phyloP scores from a whole-genome alignment of 2,329 filamentous ascomycete genomes.

The Akanthomyces lecanii region DNA sequence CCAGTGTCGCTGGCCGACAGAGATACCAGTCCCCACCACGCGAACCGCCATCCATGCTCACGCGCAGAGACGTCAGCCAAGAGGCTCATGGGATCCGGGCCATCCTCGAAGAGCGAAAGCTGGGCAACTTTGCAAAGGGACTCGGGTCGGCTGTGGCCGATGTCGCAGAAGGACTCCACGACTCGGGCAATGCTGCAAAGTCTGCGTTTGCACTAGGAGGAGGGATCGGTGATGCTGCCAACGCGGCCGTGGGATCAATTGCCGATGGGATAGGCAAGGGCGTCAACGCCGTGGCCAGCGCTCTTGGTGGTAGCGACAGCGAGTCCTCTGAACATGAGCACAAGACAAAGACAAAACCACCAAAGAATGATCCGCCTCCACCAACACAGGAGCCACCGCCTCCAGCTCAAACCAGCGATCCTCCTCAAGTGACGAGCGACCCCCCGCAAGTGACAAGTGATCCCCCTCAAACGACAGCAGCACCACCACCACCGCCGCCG shows the following conservation, averaged over 20 bases:
- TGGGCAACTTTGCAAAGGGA: neutral
- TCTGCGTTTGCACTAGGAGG: neutral
- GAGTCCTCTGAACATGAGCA: neutral
- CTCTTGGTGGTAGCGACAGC: neutral
- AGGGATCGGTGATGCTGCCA: neutral
- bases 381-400: neutral
- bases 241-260: neutral
- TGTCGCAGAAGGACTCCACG: neutral
- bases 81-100: constrained; percentile 10
- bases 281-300: neutral
- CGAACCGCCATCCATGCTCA: neutral
- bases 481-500: neutral
- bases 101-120: neutral
- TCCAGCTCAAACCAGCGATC: neutral
- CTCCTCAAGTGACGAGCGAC: neutral
- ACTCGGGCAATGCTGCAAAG: neutral
- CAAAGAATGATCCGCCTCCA: neutral
- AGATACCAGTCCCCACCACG: neutral
- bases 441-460: neutral
- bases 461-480: neutral
- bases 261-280: constrained; percentile 5
- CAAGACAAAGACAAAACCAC: neutral
- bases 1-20: constrained; percentile 9
- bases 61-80: neutral
- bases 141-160: neutral